Evolutionary conservation across 192 early-diverging fungal genomes (phyloP).

Genomic region (Backusella luteola): DNA sequence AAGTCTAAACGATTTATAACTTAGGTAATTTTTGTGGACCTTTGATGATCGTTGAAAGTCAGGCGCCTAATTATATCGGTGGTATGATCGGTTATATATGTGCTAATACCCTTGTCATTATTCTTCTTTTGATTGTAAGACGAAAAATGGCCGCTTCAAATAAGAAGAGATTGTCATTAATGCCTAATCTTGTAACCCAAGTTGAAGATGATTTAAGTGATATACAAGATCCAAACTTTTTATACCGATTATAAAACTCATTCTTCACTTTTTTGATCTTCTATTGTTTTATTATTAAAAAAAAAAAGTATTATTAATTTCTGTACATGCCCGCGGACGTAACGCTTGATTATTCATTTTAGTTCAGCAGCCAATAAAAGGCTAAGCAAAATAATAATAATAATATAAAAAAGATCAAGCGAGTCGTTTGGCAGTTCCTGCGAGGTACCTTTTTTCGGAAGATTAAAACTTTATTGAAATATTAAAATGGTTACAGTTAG

Average conservation of each 20-base stretch:
- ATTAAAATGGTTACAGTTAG: too few relatives aligned
- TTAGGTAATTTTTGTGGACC: constrained; percentile 20
- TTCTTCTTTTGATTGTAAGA: constrained; percentile 5
- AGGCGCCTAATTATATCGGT: constrained; percentile 4
- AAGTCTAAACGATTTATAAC: background rate
- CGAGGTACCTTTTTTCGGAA: too few relatives aligned
- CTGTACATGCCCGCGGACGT: too few relatives aligned
- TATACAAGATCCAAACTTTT: constrained; percentile 15
- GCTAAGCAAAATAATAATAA: too few relatives aligned
- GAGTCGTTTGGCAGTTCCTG: too few relatives aligned
- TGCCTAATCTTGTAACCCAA: background rate
- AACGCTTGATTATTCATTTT: too few relatives aligned
- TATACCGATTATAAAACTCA: constrained; percentile 2
- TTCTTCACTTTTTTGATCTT: background rate
- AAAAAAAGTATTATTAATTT: background rate
- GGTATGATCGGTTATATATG: constrained; percentile 10
- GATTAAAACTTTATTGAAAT: too few relatives aligned
- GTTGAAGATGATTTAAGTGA: constrained; percentile 24
- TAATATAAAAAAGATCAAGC: too few relatives aligned
- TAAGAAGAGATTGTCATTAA: constrained; percentile 1
- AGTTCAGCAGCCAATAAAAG: too few relatives aligned
- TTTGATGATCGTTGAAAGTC: constrained; percentile 10
- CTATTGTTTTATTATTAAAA: background rate
- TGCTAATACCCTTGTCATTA: background rate
- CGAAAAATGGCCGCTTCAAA: constrained; percentile 10